Evolutionary conservation across 352 stramenopile species (phyloP).

Genomic region (Pythium diclinum): DNA sequence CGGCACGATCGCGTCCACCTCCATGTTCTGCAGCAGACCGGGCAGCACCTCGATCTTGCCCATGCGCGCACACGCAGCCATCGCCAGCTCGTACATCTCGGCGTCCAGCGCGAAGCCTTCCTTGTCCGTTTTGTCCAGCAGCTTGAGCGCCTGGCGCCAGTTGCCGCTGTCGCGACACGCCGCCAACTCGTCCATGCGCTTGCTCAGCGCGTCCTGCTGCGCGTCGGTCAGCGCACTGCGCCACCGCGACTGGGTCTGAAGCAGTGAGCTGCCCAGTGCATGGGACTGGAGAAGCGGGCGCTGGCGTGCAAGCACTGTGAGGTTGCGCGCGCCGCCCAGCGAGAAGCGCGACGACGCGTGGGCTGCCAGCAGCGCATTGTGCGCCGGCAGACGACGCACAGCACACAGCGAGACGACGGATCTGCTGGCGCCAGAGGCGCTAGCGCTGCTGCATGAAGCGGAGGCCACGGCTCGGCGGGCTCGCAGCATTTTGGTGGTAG

Average conservation of each 20-base stretch:
- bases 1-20: slow-evolving; percentile 57
- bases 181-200: slow-evolving; percentile 44
- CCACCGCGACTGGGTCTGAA: slow-evolving; percentile 7
- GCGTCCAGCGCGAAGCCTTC: slow-evolving; percentile 49
- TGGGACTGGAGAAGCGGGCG: not conserved
- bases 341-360: slow-evolving; percentile 9
- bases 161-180: slow-evolving; percentile 57
- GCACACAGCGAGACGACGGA: slow-evolving; percentile 11
- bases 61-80: slow-evolving; percentile 74
- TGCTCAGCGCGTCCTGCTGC: slow-evolving; percentile 24
- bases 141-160: slow-evolving; percentile 70
- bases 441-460: not conserved
- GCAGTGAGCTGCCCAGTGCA: not conserved
- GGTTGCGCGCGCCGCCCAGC: slow-evolving; percentile 4
- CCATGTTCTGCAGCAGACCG: slow-evolving; percentile 74
- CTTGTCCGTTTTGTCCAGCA: slow-evolving; percentile 69
- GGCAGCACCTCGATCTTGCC: slow-evolving; percentile 77
- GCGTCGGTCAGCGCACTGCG: slow-evolving; percentile 15
- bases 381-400: slow-evolving; percentile 17
- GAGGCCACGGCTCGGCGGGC: slow-evolving; percentile 22
- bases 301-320: not conserved
- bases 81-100: slow-evolving; percentile 78
- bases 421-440: not conserved
- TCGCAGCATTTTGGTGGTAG: slow-evolving; percentile 26
- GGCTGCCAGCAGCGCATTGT: not conserved